Evolutionary conservation across 148 eudicot genomes (phyloP), one percentile per base, ranked within the genome.

Genomic region (Euryodendron excelsum): DNA sequence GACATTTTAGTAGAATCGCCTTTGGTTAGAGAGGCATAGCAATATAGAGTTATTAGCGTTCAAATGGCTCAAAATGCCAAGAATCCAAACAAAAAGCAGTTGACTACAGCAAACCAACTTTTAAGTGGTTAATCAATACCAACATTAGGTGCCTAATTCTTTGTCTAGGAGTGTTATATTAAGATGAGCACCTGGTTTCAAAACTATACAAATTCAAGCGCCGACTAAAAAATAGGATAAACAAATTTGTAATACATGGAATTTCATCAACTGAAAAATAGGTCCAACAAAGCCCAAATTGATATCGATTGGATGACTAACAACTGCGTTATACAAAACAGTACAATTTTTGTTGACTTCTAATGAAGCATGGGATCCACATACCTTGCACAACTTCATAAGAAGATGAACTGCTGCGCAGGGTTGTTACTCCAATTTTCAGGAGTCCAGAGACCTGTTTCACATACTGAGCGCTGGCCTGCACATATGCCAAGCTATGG

Each of bases 371-470:
- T 15, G n/a, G 37, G 31, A 5, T 33, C 3, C 31, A 65, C 44
- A 11, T 82, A 93, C 98, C 98, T 89, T 88, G 94, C 59, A 86
- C 84, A 78, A 84, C 84, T 68, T 93, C 98, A 84, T 86, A 90
- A 55, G 96, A 87, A 18, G 98, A 85, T 37, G 96, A 82, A 74
- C 81, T 90, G 71, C 85, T 87, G 55, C 98, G 91, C 59, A 93
- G 72, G 75, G 94, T 84, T 74, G 96, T 85, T 25, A 91, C 94
- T n/a, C 98, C 96, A 67, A 90, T 86, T 91, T 91, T 93, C 37
- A 93, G 69, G 66, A 93, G 92, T 55, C 98, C 96, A 74, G 98
- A 93, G 17, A 93, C 96, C 76, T 91, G 94, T 82, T 91, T 93
- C 56, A 93, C 84, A 84, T 91, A 93, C 65, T 91, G 91, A 62